Conservation (phyloP, 2,329 filamentous ascomycete genomes). For the Colletotrichum kahawae region DNA sequence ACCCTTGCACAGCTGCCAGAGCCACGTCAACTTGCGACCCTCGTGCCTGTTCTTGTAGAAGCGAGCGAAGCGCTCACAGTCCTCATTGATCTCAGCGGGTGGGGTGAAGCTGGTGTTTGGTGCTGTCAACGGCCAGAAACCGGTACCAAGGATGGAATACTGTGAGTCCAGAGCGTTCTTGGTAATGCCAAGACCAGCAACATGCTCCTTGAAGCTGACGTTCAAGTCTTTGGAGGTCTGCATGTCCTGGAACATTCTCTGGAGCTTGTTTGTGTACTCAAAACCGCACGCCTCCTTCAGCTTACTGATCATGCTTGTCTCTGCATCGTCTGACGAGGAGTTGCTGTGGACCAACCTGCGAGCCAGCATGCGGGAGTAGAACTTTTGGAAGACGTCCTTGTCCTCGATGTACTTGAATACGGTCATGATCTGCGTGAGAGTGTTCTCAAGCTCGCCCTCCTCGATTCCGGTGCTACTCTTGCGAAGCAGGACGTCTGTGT, state of each 20-base stretch:
- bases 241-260: slow-evolving; percentile 99
- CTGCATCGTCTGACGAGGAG: slow-evolving; percentile 94
- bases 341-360: slow-evolving; percentile 93
- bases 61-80: slow-evolving; percentile 85
- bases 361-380: slow-evolving; percentile 96
- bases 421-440: slow-evolving; percentile 93
- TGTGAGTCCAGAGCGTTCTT: slow-evolving; percentile 81
- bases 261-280: slow-evolving; percentile 98
- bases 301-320: slow-evolving; percentile 99
- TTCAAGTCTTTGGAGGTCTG: slow-evolving; percentile 99
- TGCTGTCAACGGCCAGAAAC: slow-evolving; percentile 93
- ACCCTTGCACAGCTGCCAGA: slow-evolving; percentile 98
- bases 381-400: slow-evolving; percentile 99
- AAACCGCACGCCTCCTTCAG: slow-evolving; percentile 98
- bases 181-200: slow-evolving; percentile 66
- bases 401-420: slow-evolving; percentile 99
- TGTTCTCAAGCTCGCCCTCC: slow-evolving; percentile 90
- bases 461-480: slow-evolving; percentile 93
- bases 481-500: slow-evolving; percentile 89
- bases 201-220: slow-evolving; percentile 81
- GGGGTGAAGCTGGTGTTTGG: slow-evolving; percentile 89
- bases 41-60: slow-evolving; percentile 98
- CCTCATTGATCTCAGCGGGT: slow-evolving; percentile 81
- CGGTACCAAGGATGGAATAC: slow-evolving; percentile 93
- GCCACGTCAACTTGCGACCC: slow-evolving; percentile 94